phyloP scores from a whole-genome alignment of 257 asterid genomes.

The Prunella vulgaris region DNA sequence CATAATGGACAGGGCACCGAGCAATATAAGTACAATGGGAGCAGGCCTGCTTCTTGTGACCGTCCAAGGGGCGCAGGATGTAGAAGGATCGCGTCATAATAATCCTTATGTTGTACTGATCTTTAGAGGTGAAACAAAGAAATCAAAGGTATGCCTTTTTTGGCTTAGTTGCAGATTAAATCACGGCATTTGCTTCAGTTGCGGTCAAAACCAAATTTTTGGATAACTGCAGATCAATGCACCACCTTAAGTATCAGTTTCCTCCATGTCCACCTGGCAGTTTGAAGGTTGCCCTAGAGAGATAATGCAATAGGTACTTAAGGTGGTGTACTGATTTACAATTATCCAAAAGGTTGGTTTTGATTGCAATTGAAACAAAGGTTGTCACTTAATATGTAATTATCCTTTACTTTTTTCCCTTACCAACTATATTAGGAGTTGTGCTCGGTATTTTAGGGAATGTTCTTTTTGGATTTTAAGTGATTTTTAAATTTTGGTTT shows the following conservation, averaged over 20 bases:
- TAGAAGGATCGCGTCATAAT: slow-evolving; percentile 74
- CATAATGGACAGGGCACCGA: slow-evolving; percentile 32
- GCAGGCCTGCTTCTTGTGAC: slow-evolving; percentile 73
- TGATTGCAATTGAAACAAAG: neutral
- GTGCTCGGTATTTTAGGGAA: neutral
- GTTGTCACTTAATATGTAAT: neutral
- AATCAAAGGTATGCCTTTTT: slow-evolving; percentile 50
- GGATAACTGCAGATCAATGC: too few relatives aligned
- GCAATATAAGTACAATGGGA: slow-evolving; percentile 41
- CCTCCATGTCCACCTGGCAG: neutral
- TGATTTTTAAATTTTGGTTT: too few relatives aligned
- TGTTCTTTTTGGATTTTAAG: too few relatives aligned
- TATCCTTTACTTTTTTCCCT: neutral
- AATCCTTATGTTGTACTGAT: slow-evolving; percentile 59
- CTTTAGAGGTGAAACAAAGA: slow-evolving; percentile 70
- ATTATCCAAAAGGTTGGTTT: neutral
- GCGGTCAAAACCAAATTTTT: neutral
- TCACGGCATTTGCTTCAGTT: neutral
- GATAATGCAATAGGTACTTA: neutral
- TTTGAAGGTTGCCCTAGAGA: neutral
- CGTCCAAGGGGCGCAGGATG: slow-evolving; percentile 70
- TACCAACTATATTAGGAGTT: neutral
- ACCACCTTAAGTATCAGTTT: too few relatives aligned
- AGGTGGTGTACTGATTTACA: neutral
- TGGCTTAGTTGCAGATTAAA: neutral